Conservation (phyloP, 148 eudicot genomes). For the Dysphania ambrosioides region DNA sequence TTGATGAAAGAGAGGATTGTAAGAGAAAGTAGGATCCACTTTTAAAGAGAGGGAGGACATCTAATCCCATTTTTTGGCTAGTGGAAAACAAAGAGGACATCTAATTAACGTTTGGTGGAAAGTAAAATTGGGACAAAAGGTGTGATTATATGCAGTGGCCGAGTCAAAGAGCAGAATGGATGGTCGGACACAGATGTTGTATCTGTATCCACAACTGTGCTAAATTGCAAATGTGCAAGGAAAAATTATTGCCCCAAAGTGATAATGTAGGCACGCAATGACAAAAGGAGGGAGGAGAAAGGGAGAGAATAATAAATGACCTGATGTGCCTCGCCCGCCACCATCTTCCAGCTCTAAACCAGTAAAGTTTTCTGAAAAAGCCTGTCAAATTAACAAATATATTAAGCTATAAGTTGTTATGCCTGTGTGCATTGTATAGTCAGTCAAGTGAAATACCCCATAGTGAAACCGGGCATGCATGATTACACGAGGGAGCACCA, state of each 20-base stretch:
- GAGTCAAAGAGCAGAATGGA: background rate
- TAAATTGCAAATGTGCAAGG: background rate
- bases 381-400: constrained; percentile 42
- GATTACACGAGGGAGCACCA: constrained; percentile 93
- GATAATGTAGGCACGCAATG: background rate
- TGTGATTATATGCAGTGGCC: background rate
- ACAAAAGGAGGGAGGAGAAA: background rate
- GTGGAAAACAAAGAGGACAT: background rate
- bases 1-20: background rate
- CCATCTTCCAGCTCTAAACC: constrained; percentile 99
- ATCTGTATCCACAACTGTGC: background rate
- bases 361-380: constrained; percentile 89
- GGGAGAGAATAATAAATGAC: constrained; percentile 33
- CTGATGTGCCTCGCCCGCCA: constrained; percentile 99
- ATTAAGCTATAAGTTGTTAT: constrained; percentile 13
- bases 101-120: background rate
- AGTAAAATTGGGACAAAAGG: background rate
- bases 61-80: background rate
- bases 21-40: background rate
- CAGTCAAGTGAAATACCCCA: constrained; percentile 49
- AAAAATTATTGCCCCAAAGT: too few species aligned
- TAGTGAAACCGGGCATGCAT: constrained; percentile 96
- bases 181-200: background rate
- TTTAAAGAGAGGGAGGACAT: background rate
- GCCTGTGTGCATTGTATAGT: background rate